Evolutionary conservation across 257 asterid species (phyloP).

Genomic region (Rehmannia glutinosa): DNA sequence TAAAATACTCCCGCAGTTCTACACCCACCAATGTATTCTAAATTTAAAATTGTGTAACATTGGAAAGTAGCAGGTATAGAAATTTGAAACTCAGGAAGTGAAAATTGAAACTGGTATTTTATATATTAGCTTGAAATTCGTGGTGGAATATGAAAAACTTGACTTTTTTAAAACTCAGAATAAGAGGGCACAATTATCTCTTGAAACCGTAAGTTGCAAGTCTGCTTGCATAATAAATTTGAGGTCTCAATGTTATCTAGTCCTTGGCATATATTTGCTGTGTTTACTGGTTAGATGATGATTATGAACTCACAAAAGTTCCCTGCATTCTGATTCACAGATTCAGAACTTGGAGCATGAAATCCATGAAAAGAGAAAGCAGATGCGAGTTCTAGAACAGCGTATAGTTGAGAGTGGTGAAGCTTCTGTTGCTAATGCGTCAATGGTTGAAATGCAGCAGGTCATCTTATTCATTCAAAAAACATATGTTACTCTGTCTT

Average conservation of each 20-base stretch:
- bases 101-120: too few relatives aligned
- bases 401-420: slow-evolving; percentile 84
- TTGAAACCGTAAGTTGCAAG: too few relatives aligned
- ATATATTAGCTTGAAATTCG: slow-evolving; percentile 37
- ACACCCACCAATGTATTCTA: not conserved
- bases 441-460: slow-evolving; percentile 94
- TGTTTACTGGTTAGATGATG: not conserved
- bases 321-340: slow-evolving; percentile 35
- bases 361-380: slow-evolving; percentile 79
- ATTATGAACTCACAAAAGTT: not conserved
- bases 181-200: too few relatives aligned
- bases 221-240: too few relatives aligned
- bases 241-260: too few relatives aligned
- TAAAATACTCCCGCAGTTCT: not conserved
- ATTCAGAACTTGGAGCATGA: slow-evolving; percentile 81
- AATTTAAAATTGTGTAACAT: too few relatives aligned
- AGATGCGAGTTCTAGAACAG: slow-evolving; percentile 76
- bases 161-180: too few relatives aligned
- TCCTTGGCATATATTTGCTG: too few relatives aligned
- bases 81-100: too few relatives aligned
- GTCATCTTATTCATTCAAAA: slow-evolving; percentile 29
- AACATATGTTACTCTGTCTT: not conserved
- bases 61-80: too few relatives aligned
- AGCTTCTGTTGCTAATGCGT: slow-evolving; percentile 74
- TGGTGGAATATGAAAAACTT: slow-evolving; percentile 2